A percentile compares a stretch with the other conserved stretches of the same genome.
Conservation (phyloP, 1,139 yeast species). For the Saccharomyces hybrid region DNA sequence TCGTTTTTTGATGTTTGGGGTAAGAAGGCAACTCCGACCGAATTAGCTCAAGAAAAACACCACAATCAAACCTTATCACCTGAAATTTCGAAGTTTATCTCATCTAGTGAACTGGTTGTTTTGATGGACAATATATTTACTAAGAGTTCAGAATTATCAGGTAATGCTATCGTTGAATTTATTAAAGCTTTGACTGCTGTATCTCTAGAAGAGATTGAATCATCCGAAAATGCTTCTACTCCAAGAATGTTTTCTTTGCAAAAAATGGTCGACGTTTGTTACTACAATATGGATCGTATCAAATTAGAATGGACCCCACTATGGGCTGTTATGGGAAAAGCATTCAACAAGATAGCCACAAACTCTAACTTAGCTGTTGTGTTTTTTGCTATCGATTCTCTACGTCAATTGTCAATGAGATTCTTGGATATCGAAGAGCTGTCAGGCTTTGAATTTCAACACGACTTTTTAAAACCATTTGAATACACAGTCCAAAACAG, state of each 20-base stretch:
- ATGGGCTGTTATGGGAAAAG: constrained; percentile 90
- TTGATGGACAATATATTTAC: constrained; percentile 83
- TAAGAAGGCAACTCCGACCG: constrained; percentile 41
- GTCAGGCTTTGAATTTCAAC: constrained; percentile 91
- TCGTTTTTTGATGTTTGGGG: constrained; percentile 35
- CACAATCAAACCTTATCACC: constrained; percentile 44
- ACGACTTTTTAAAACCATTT: constrained; percentile 87
- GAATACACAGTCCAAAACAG: constrained; percentile 70
- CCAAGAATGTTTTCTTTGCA: constrained; percentile 91
- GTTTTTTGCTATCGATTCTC: constrained; percentile 85
- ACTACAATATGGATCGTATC: constrained; percentile 93
- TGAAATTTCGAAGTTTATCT: constrained; percentile 52
- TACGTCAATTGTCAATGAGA: constrained; percentile 85
- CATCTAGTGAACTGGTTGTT: constrained; percentile 72
- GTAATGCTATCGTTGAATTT: constrained; percentile 79
- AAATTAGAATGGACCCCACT: constrained; percentile 94
- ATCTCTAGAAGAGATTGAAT: constrained; percentile 83
- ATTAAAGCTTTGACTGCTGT: constrained; percentile 82
- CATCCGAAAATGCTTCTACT: constrained; percentile 70
- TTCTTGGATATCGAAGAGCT: constrained; percentile 90
- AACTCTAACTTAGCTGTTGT: constrained; percentile 67
- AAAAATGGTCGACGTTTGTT: constrained; percentile 93
- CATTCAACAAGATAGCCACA: constrained; percentile 80
- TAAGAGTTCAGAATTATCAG: constrained; percentile 69
- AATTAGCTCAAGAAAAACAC: constrained; percentile 43